Conservation (phyloP, 768 basidiomycete genomes). For the Lactifluus hygrophoroides region DNA sequence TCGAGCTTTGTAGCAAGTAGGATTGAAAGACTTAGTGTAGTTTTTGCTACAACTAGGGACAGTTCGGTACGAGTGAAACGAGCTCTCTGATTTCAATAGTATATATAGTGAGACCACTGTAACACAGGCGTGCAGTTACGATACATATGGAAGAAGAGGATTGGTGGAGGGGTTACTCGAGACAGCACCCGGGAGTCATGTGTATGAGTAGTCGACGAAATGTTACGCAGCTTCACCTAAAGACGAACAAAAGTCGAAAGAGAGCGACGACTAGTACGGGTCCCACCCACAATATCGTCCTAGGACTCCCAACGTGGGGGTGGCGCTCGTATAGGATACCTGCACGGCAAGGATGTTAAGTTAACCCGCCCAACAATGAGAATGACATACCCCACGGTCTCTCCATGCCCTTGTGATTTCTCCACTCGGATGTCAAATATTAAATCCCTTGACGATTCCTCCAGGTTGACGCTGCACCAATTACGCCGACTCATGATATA, state of each 20-base stretch:
- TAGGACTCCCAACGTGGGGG: slow-evolving; percentile 25
- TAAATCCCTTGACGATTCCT: slow-evolving; percentile 50
- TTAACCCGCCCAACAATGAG: not conserved
- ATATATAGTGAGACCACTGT: slow-evolving; percentile 4
- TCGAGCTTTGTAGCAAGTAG: too few relatives aligned
- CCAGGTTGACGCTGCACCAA: slow-evolving; percentile 69
- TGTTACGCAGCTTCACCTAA: slow-evolving; percentile 7
- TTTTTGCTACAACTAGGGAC: too few relatives aligned
- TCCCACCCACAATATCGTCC: not conserved
- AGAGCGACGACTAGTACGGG: not conserved
- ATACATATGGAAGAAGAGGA: slow-evolving; percentile 19
- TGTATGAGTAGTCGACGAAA: not conserved
- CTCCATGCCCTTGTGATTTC: slow-evolving; percentile 70
- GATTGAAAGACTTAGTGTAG: too few relatives aligned
- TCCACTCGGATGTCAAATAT: slow-evolving; percentile 84
- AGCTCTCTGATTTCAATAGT: too few relatives aligned
- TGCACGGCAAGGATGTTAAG: not conserved
- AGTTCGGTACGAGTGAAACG: too few relatives aligned
- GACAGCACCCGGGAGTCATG: too few relatives aligned
- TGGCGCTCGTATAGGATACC: slow-evolving; percentile 26
- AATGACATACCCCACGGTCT: slow-evolving; percentile 67
- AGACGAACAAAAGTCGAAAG: not conserved
- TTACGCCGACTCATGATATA: slow-evolving; percentile 85
- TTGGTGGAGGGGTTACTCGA: too few relatives aligned
- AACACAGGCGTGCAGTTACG: slow-evolving; percentile 12